Base-by-base conservation (phyloP, 345 rosid species). In the Gossypium herbaceum region DNA sequence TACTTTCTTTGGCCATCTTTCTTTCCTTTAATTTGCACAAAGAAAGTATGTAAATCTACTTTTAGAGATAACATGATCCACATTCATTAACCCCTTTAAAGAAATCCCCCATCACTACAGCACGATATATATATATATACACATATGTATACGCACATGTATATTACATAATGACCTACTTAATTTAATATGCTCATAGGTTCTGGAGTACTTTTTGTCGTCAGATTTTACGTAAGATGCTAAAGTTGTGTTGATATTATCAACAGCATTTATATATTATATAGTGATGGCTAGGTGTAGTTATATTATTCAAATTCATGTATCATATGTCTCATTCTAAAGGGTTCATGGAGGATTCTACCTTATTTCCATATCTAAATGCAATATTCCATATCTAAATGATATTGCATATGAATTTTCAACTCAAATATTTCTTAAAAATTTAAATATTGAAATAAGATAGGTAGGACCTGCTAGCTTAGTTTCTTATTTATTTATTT, bases 231-330 rank as follows among this genome's bases (percentile, higher is more conserved):
- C 11, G 2, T 34, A 45, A 44, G 34, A 12, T 66, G 27, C 44
- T 44, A 44, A 66, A 67, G 12, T 45, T 67, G 34, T 12, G 39
- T 67, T 45, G 71, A 67, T 67, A 47, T 67, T 45, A 67, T 67
- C 71, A 34, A 34, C 41, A 34, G 41, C 41, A 34, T 34, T 34
- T 34, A 34, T 34, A 34, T 34, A 34, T 34, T 34, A 34, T 5
- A 34, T 1, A 34, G 7, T 34, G 41, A 34, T 34, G 41, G 41
- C 41, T 5, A 5, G 41, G 41, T 34, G 7, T 34, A 1, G 7
- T 34, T 34, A 34, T 34, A 34, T 34, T 34, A 34, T 34, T 5
- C 41, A 34, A 34, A 34, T 34, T 34, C 41, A 34, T 34, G 41
- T 34, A 34, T 34, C 41, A 34, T 34, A 34, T 34, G 41, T 34